A percentile compares a stretch with the other conserved stretches of the same genome.
These are phyloP conservation scores for Stachybotrys chartarum DNA, from an alignment of 2,329 filamentous ascomycete genomes.

Conservation along the genomic window DNA sequence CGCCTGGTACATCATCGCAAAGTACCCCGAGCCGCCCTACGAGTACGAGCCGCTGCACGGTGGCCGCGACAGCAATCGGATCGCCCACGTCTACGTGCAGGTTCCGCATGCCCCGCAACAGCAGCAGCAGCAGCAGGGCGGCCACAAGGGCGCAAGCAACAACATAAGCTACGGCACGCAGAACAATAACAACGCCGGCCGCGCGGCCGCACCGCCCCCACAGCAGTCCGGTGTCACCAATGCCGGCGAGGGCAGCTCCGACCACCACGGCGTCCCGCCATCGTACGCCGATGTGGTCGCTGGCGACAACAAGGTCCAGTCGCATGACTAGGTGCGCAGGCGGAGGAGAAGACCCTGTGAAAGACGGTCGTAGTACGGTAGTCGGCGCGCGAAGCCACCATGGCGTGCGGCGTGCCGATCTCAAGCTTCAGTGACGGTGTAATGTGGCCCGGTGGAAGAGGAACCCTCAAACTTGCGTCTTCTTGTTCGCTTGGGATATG, in stretches of 20 bases:
- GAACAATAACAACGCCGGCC: slow-evolving; percentile 9
- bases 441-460: too few relatives aligned
- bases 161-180: slow-evolving; percentile 38
- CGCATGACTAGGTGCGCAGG: slow-evolving; percentile 16
- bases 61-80: slow-evolving; percentile 25
- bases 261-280: slow-evolving; percentile 55
- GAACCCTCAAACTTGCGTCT: too few relatives aligned
- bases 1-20: slow-evolving; percentile 96
- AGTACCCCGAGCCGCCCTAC: slow-evolving; percentile 69
- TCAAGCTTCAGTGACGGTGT: too few relatives aligned
- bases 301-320: slow-evolving; percentile 86
- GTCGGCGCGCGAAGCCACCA: too few relatives aligned
- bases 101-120: slow-evolving; percentile 31
- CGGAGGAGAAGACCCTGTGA: background rate
- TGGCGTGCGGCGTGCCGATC: too few relatives aligned
- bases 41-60: slow-evolving; percentile 60
- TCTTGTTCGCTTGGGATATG: too few relatives aligned
- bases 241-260: slow-evolving; percentile 31
- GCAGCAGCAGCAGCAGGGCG: slow-evolving; percentile 22
- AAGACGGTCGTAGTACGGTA: too few relatives aligned
- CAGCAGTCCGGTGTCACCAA: slow-evolving; percentile 24
- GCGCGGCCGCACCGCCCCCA: slow-evolving; percentile 14
- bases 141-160: slow-evolving; percentile 25
- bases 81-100: slow-evolving; percentile 74
- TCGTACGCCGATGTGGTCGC: slow-evolving; percentile 86